phyloP scores from a whole-genome alignment of 768 basidiomycete species.

The Heimioporus sp. region DNA sequence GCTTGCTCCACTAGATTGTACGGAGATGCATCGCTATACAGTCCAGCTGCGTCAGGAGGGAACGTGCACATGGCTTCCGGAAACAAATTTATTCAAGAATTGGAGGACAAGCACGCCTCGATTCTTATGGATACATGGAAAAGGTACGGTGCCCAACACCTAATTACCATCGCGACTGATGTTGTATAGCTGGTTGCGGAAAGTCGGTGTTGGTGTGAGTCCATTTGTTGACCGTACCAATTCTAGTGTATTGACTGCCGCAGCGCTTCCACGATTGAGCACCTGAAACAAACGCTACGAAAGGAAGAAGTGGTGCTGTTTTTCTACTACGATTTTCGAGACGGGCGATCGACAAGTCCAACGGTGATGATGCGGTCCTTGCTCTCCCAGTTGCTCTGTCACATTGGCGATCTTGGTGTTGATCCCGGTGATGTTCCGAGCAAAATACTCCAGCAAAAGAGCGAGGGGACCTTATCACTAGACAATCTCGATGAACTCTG shows the following conservation, averaged over 20 bases:
- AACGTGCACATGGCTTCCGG: neutral
- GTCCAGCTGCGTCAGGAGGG: neutral
- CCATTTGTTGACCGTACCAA: neutral
- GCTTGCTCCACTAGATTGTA: constrained; percentile 1
- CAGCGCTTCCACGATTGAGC: constrained; percentile 1
- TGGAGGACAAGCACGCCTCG: neutral
- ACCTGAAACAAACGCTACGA: neutral
- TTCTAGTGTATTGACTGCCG: neutral
- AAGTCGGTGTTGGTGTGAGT: neutral
- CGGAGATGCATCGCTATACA: neutral
- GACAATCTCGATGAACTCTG: neutral
- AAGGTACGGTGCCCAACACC: neutral
- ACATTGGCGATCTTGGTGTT: neutral
- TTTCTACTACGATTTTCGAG: constrained; percentile 5
- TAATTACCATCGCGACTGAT: neutral
- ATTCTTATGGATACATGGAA: constrained; percentile 2
- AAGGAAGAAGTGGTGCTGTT: neutral
- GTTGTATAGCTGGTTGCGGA: neutral
- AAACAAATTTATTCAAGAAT: neutral
- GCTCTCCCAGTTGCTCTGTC: neutral
- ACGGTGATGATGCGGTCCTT: constrained; percentile 2
- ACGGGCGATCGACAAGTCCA: neutral
- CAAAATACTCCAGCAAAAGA: neutral
- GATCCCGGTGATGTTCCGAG: neutral
- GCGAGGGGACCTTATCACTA: neutral